Base-by-base conservation (phyloP, 495 filamentous ascomycete species). In the Penicillium mononematosum region DNA sequence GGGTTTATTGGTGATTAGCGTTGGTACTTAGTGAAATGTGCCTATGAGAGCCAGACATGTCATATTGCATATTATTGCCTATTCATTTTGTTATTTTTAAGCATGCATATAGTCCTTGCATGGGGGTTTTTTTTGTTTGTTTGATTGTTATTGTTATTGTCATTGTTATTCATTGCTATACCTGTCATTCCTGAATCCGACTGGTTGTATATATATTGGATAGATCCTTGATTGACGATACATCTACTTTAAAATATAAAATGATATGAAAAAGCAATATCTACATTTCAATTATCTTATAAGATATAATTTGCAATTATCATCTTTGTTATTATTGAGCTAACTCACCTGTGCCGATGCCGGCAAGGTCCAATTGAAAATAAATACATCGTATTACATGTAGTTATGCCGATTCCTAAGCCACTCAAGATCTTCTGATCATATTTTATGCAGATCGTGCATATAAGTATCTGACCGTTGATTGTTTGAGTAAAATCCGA, bases 61-160 rank as follows among this genome's bases (percentile, higher is more conserved):
- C 51, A 48, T 59, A 45, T 55, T 59, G 42, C 52, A 53, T 56
- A 32, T 49, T 36, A 49, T 49, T 36, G 27, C 5, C 5, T 11
- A 52, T 52, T 52, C 31, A 49, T 27, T 51, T 16, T 1, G 36
- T 39, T 44, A 29, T 45, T 20, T 5, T 39, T 14, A 5, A 14
- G 16, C 16, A 5, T 55, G 42, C 43, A 46, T 38, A 19, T 31
- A 27, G 51, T 53, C 49, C 34, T 52, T 52, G 14, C 36, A 52
- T 41, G 16, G 24, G n/a, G n/a, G n/a, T 24, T 29, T 24, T 48
- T 11, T 32, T 32, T 49, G 16, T 48, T 49, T 32, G 29, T 19
- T 14, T 46, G 22, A 25, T 32, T 47, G 45, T 31, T 19, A 2
- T 19, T 47, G 41, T 17, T 25, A 22, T 45, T 45, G 24, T 22